Conservation (phyloP, 1,284 basidiomycete genomes). For the Puccinia coronata region DNA sequence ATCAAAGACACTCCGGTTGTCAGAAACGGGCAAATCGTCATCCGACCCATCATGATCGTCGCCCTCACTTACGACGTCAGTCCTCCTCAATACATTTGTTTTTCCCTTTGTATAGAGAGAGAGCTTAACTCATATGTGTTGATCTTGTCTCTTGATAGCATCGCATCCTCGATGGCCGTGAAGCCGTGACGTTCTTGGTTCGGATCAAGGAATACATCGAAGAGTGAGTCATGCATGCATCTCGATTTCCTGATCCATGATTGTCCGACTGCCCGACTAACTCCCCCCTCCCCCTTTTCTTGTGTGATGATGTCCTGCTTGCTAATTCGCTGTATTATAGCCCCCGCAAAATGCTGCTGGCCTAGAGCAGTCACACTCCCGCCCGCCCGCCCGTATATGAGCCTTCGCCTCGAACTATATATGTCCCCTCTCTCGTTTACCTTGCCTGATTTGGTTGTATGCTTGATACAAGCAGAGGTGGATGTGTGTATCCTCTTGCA, state of each 20-base stretch:
- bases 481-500: no score
- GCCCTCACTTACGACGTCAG: constrained; percentile 54
- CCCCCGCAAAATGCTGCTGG: constrained; percentile 5
- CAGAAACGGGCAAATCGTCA: constrained; percentile 88
- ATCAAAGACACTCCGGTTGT: constrained; percentile 94
- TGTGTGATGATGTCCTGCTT: no score
- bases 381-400: no score
- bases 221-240: constrained; percentile 52
- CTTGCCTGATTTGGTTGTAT: no score
- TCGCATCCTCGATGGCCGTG: constrained; percentile 89
- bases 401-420: no score
- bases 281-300: not conserved
- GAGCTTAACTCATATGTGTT: no score
- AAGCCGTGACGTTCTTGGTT: constrained; percentile 97
- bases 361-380: not conserved
- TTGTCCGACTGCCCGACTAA: not conserved
- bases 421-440: no score
- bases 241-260: not conserved
- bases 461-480: no score
- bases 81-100: no score
- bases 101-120: no score
- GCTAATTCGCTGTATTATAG: not conserved
- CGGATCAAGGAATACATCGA: constrained; percentile 61
- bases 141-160: constrained; percentile 64
- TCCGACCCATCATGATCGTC: constrained; percentile 89